Conservation (phyloP, 768 basidiomycete species). For the Calocybe indica region DNA sequence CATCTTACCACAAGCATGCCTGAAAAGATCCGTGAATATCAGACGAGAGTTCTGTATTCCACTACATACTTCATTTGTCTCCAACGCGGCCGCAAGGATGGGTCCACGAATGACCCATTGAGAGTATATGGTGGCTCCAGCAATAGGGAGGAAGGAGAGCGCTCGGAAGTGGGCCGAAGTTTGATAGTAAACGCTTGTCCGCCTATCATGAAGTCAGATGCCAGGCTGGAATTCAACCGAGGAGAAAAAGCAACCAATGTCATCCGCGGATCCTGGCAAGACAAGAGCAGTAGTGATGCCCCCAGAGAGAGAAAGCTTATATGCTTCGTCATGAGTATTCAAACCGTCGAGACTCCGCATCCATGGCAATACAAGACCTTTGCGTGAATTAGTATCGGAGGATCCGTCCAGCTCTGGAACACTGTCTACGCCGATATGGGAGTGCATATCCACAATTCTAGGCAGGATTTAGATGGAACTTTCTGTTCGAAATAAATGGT, state of each 20-base stretch:
- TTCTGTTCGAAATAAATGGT: neutral
- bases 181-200: slow-evolving; percentile 81
- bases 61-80: slow-evolving; percentile 67
- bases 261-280: slow-evolving; percentile 64
- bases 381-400: slow-evolving; percentile 48
- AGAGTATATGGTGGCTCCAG: slow-evolving; percentile 65
- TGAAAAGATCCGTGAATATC: slow-evolving; percentile 13
- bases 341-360: slow-evolving; percentile 65
- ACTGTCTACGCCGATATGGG: slow-evolving; percentile 31
- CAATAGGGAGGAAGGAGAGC: slow-evolving; percentile 61
- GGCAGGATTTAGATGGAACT: neutral
- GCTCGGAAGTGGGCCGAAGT: slow-evolving; percentile 60
- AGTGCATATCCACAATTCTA: slow-evolving; percentile 42
- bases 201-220: slow-evolving; percentile 29
- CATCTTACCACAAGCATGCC: slow-evolving; percentile 55
- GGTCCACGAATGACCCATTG: slow-evolving; percentile 34
- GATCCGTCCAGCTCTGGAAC: slow-evolving; percentile 18
- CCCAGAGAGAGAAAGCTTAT: slow-evolving; percentile 53
- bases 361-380: slow-evolving; percentile 52
- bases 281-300: slow-evolving; percentile 71
- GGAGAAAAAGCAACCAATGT: slow-evolving; percentile 38
- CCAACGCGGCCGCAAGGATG: slow-evolving; percentile 46
- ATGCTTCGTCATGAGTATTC: slow-evolving; percentile 69
- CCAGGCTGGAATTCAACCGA: neutral
- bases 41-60: too few relatives aligned